Evolutionary conservation across 768 basidiomycete species (phyloP).

Genomic region (Russula brevipes): DNA sequence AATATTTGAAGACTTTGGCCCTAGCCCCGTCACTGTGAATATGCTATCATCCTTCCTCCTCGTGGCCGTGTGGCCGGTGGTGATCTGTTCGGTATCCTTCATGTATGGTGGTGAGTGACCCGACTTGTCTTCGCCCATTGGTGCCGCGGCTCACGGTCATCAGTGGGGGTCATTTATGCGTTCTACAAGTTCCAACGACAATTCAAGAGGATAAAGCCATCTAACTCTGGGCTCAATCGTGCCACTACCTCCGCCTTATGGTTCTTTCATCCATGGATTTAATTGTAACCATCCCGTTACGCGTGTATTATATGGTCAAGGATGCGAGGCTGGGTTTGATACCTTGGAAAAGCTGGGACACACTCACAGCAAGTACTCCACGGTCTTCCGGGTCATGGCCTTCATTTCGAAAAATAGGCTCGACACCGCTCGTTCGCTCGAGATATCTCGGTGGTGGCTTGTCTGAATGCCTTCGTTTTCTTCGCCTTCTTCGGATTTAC

Average conservation of each 20-base stretch:
- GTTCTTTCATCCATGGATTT: not conserved
- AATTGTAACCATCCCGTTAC: not conserved
- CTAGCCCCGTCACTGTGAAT: slow-evolving; percentile 34
- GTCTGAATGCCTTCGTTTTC: not conserved
- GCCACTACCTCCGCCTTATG: not conserved
- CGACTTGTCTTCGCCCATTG: no score
- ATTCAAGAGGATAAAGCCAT: slow-evolving; percentile 25
- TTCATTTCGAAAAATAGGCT: slow-evolving; percentile 36
- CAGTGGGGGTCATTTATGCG: slow-evolving; percentile 28
- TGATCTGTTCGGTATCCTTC: slow-evolving; percentile 29
- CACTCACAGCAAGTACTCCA: slow-evolving; percentile 45
- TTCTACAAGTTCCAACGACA: slow-evolving; percentile 29
- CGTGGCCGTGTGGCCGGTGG: slow-evolving; percentile 28
- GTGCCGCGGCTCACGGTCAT: not conserved
- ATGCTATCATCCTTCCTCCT: slow-evolving; percentile 32
- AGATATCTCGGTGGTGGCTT: not conserved
- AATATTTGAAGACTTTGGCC: slow-evolving; percentile 40
- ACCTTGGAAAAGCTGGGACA: slow-evolving; percentile 43
- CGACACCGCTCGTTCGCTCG: accelerated
- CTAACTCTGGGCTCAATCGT: slow-evolving; percentile 34
- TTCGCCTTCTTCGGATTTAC: not conserved
- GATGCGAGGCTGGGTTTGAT: not conserved
- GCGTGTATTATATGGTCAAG: not conserved
- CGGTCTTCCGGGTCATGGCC: slow-evolving; percentile 36
- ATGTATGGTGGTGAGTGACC: slow-evolving; percentile 36